Conservation (phyloP, 208 protist genomes). For the Vickermania spadyakhi region DNA sequence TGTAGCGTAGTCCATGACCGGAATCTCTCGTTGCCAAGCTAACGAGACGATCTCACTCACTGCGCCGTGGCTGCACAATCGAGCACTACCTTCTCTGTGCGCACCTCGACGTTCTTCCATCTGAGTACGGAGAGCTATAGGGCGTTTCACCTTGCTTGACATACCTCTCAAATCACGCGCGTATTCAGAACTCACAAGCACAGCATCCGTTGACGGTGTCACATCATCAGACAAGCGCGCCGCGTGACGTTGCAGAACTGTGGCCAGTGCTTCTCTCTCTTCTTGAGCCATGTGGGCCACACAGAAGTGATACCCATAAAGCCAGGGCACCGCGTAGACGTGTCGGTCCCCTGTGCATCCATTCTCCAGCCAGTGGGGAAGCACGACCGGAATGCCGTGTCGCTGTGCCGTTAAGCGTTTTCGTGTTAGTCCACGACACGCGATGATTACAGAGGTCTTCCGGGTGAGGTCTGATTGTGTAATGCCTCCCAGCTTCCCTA, state of each 20-base stretch:
- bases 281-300: slow-evolving; percentile 23
- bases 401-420: slow-evolving; percentile 60
- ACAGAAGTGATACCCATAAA: slow-evolving; percentile 62
- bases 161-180: background rate
- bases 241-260: slow-evolving; percentile 32
- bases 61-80: background rate
- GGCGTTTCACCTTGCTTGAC: too few species aligned
- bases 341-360: slow-evolving; percentile 7
- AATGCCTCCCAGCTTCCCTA: background rate
- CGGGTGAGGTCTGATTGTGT: background rate
- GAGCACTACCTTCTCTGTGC: background rate
- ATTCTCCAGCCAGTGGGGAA: slow-evolving; percentile 30
- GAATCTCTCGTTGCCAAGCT: too few species aligned
- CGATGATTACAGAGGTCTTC: slow-evolving; percentile 46
- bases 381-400: slow-evolving; percentile 40
- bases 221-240: slow-evolving; percentile 26
- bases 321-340: slow-evolving; percentile 24
- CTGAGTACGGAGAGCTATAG: too few species aligned
- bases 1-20: background rate
- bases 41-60: too few species aligned
- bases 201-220: slow-evolving; percentile 27
- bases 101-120: background rate
- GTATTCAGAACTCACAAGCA: slow-evolving; percentile 26
- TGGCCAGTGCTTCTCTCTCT: slow-evolving; percentile 36
- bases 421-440: slow-evolving; percentile 42